These are phyloP conservation scores for Rehmannia glutinosa DNA, from an alignment of 257 asterid genomes.

Conservation along the genomic window DNA sequence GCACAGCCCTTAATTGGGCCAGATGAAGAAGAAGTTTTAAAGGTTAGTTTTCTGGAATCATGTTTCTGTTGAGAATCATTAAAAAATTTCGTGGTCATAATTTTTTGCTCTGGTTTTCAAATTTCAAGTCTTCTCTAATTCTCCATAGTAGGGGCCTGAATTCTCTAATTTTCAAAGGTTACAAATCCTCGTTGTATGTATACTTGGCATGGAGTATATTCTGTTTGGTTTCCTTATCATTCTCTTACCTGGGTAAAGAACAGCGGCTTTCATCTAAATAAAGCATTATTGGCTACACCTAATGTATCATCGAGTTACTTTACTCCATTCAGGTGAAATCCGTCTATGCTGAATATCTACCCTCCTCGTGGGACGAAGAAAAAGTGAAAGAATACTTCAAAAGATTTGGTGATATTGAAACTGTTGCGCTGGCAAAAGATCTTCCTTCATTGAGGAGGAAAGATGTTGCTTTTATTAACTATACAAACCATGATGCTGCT, in stretches of 20 bases:
- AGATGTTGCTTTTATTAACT: constrained; percentile 66
- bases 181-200: neutral
- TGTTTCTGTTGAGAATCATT: constrained; percentile 12
- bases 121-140: neutral
- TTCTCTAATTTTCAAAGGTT: neutral
- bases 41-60: constrained; percentile 41
- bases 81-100: neutral
- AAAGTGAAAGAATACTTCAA: constrained; percentile 45
- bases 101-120: neutral
- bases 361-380: constrained; percentile 59
- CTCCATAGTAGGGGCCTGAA: neutral
- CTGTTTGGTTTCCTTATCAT: neutral
- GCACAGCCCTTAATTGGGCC: constrained; percentile 68
- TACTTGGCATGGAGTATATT: constrained; percentile 11
- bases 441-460: constrained; percentile 56
- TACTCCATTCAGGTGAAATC: constrained; percentile 47
- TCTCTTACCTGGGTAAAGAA: neutral
- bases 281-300: constrained; percentile 4
- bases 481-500: constrained; percentile 58
- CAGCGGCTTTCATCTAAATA: neutral
- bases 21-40: constrained; percentile 54
- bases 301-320: constrained; percentile 16
- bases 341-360: constrained; percentile 63
- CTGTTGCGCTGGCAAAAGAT: constrained; percentile 50
- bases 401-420: constrained; percentile 74